Percentiles rank a stretch among this genome's conserved stretches.
Conservation (phyloP, 768 basidiomycete genomes). For the Tricholomella constricta region DNA sequence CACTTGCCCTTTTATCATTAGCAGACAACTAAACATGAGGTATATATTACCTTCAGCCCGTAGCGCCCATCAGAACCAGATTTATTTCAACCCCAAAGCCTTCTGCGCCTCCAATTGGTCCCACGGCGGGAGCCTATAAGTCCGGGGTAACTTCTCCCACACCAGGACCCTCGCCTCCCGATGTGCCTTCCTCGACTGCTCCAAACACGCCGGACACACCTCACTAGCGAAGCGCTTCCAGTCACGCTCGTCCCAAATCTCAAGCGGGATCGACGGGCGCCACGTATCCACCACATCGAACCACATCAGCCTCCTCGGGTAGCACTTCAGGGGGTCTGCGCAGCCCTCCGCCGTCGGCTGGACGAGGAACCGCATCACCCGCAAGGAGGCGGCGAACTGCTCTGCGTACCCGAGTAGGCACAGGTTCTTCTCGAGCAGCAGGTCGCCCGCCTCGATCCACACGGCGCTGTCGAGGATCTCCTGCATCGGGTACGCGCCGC, state of each 20-base stretch:
- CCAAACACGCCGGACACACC: conserved; percentile 12
- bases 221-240: conserved; percentile 18
- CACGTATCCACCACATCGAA: conserved; percentile 15
- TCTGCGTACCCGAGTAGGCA: conserved; percentile 17
- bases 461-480: conserved; percentile 17
- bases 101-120: conserved; percentile 25
- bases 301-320: conserved; percentile 12
- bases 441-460: conserved; percentile 15
- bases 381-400: conserved; percentile 14
- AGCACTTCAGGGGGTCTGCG: conserved; percentile 4
- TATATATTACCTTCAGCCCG: too few relatives aligned
- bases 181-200: conserved; percentile 13
- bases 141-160: conserved; percentile 32
- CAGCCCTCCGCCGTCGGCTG: conserved; percentile 7
- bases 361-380: conserved; percentile 14
- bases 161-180: conserved; percentile 25
- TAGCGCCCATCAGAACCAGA: too few relatives aligned
- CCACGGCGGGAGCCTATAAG: conserved; percentile 33
- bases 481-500: conserved; percentile 19
- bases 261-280: conserved; percentile 17
- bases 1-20: too few relatives aligned
- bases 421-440: conserved; percentile 13
- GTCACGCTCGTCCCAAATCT: conserved; percentile 18
- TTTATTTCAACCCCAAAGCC: neutral
- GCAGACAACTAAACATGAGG: too few relatives aligned